Conservation (phyloP, 2,329 filamentous ascomycete genomes). For the Exophiala alcalophila region DNA sequence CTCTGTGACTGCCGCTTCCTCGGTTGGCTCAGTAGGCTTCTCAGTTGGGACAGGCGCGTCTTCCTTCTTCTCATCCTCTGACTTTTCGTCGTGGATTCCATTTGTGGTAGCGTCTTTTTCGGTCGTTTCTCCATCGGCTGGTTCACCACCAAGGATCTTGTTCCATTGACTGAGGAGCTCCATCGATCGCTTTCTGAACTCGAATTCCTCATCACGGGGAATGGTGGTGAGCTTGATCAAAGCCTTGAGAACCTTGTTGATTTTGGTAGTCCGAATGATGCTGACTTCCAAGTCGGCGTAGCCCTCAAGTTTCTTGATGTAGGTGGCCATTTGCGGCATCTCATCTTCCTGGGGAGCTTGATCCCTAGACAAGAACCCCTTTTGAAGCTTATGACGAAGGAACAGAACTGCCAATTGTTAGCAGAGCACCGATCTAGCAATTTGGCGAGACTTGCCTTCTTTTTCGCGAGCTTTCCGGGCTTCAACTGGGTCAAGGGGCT, state of each 20-base stretch:
- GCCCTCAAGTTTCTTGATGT: slow-evolving; percentile 70
- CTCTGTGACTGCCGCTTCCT: slow-evolving; percentile 25
- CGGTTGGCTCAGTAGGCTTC: slow-evolving; percentile 35
- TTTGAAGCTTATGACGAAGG: slow-evolving; percentile 89
- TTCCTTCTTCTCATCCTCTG: slow-evolving; percentile 34
- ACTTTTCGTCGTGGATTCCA: slow-evolving; percentile 35
- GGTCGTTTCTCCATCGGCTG: slow-evolving; percentile 38
- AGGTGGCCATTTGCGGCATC: slow-evolving; percentile 45
- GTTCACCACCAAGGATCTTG: slow-evolving; percentile 67
- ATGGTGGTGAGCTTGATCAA: slow-evolving; percentile 85
- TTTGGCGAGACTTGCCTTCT: slow-evolving; percentile 58
- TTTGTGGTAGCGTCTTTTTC: slow-evolving; percentile 42
- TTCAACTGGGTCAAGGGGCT: slow-evolving; percentile 53
- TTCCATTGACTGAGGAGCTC: slow-evolving; percentile 85
- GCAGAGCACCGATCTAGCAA: slow-evolving; percentile 16
- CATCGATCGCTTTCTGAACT: slow-evolving; percentile 82
- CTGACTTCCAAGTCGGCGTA: slow-evolving; percentile 76
- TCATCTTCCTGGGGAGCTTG: slow-evolving; percentile 76
- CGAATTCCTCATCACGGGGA: slow-evolving; percentile 81
- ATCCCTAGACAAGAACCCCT: slow-evolving; percentile 83
- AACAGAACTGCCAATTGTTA: slow-evolving; percentile 65
- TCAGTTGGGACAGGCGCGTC: slow-evolving; percentile 22
- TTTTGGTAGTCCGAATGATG: slow-evolving; percentile 89
- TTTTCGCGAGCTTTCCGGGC: slow-evolving; percentile 55
- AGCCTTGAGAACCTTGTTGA: slow-evolving; percentile 96